Evolutionary conservation across 2,329 filamentous ascomycete genomes (phyloP).

Genomic region (Colletotrichum gigasporum): DNA sequence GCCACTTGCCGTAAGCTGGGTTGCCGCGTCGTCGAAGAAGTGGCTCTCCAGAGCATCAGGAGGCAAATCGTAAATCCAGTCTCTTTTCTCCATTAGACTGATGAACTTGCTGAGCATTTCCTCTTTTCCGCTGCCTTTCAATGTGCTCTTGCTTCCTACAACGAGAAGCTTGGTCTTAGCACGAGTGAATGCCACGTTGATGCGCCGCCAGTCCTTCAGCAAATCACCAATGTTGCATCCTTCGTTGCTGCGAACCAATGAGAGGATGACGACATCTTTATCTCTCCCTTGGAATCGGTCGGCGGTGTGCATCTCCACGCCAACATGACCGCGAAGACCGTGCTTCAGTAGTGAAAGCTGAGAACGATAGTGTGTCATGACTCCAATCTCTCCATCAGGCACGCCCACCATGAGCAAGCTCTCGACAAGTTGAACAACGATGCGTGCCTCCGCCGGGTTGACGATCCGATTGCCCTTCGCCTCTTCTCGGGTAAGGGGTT

Average conservation of each 20-base stretch:
- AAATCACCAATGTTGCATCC: slow-evolving; percentile 86
- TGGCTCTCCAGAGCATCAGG: slow-evolving; percentile 72
- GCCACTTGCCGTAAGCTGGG: slow-evolving; percentile 54
- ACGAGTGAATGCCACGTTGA: slow-evolving; percentile 95
- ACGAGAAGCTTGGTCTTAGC: slow-evolving; percentile 93
- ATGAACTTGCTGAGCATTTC: slow-evolving; percentile 84
- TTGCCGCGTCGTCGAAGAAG: slow-evolving; percentile 68
- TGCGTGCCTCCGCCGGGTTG: slow-evolving; percentile 82
- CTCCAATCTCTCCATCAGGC: slow-evolving; percentile 79
- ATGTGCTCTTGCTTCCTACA: slow-evolving; percentile 81
- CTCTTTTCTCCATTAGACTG: slow-evolving; percentile 75
- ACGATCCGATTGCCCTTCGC: slow-evolving; percentile 86
- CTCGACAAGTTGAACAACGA: slow-evolving; percentile 84
- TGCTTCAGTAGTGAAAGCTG: slow-evolving; percentile 87
- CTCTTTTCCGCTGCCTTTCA: slow-evolving; percentile 76
- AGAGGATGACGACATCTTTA: slow-evolving; percentile 91
- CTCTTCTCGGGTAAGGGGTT: slow-evolving; percentile 72
- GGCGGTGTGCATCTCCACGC: slow-evolving; percentile 94
- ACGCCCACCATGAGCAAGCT: slow-evolving; percentile 81
- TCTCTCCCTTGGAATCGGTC: slow-evolving; percentile 97
- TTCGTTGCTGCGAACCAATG: slow-evolving; percentile 88
- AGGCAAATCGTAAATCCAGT: slow-evolving; percentile 84
- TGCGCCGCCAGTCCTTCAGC: slow-evolving; percentile 88
- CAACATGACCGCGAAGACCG: slow-evolving; percentile 66
- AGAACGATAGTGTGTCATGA: slow-evolving; percentile 96